Evolutionary conservation across 768 basidiomycete genomes (phyloP).

Genomic region (Trametes elegans): DNA sequence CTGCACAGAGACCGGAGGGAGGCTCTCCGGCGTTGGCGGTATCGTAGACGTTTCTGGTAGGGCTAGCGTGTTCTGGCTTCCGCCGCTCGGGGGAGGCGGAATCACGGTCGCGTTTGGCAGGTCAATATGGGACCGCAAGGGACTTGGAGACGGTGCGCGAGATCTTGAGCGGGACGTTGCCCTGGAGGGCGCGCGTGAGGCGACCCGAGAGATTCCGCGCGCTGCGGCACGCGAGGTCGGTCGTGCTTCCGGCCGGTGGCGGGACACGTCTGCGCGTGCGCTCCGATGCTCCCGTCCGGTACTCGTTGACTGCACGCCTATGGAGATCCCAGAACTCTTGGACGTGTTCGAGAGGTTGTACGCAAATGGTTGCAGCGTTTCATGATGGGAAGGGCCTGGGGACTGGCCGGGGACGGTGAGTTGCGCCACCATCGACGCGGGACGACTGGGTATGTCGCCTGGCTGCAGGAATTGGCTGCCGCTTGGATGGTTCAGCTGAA

Average conservation of each 20-base stretch:
- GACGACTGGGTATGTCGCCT: constrained; percentile 10
- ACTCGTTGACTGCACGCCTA: constrained; percentile 1
- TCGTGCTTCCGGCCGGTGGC: constrained; percentile 8
- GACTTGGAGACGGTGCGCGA: background rate
- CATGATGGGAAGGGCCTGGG: background rate
- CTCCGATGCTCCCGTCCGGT: background rate
- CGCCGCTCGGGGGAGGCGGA: background rate
- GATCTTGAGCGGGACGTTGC: constrained; percentile 10
- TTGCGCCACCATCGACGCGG: constrained; percentile 8
- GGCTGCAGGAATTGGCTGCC: constrained; percentile 6
- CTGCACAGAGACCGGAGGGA: background rate
- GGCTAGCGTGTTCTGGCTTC: background rate
- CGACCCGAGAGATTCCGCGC: constrained; percentile 14
- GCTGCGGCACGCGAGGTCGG: constrained; percentile 10
- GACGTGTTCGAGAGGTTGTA: constrained; percentile 9
- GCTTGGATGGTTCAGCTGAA: constrained; percentile 3
- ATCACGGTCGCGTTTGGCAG: background rate
- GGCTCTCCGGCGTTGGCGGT: background rate
- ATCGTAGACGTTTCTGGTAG: background rate
- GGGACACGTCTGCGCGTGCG: background rate
- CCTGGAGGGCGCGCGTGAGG: constrained; percentile 7
- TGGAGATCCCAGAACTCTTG: constrained; percentile 3
- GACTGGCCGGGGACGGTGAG: constrained; percentile 8
- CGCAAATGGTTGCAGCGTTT: constrained; percentile 1
- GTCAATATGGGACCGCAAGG: background rate